Evolutionary conservation across 495 filamentous ascomycete genomes (phyloP), one percentile per base, ranked within the genome.

Genomic region (Cairneyella variabilis): DNA sequence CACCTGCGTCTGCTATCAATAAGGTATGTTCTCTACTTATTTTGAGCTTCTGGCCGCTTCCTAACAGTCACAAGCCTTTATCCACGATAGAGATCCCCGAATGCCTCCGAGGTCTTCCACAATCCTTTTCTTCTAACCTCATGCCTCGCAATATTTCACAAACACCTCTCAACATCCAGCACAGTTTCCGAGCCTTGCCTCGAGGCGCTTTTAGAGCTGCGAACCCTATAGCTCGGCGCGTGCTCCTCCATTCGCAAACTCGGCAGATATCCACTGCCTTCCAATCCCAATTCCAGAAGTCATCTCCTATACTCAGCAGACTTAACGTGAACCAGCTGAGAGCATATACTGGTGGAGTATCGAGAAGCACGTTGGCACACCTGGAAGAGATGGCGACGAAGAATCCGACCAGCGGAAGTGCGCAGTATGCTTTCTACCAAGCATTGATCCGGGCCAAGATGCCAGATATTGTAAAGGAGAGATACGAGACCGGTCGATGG

Each of bases 381-480:
- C 67, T 75, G 60, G 93, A 98, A 70, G 86, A 89, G 64, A 83
- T 86, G 21, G 95, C 93, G 30, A 97, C 96, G 67, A 87, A 88
- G 71, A 91, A 95, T 59, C 88, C 93, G 2, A 82, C 76, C 57
- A 96, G 86, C 68, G 81, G 90, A 12, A 85, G 83, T 22, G 84
- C 89, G 14, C 93, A 98, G 69, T 91, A 90, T 69, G 83, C 88
- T 18, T 96, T 98, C 66, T 98, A 98, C 68, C 83, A 90, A 62
- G 84, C 89, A 28, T 80, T 97, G n/a, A 73, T 97, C 20, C 85
- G 83, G 58, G 90, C 90, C 10, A 89, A 95, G 63, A 91, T 96
- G 84, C 88, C 93, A 5, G 84, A 88, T 6, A 96, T 97, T 44
- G 74, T 97, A 25, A 77, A 95, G 36, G 91, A 97, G 65, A 76